Percentiles rank a stretch among this genome's conserved stretches.
phyloP scores from a whole-genome alignment of 2,329 filamentous ascomycete species.

The Fusarium solani-melongenae region DNA sequence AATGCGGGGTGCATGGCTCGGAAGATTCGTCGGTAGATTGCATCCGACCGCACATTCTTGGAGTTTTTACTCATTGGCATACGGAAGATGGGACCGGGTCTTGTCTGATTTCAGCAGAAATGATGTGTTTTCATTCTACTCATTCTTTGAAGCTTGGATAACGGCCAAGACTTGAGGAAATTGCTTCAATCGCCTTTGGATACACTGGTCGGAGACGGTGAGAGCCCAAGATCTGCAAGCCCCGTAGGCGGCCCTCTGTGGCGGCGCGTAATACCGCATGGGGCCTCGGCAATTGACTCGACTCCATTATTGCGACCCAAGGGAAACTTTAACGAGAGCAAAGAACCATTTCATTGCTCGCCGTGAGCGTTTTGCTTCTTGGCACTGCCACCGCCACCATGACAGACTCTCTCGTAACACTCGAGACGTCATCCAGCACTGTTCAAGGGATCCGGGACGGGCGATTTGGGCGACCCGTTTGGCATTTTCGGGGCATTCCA shows the following conservation, averaged over 20 bases:
- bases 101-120: background rate
- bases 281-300: background rate
- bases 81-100: background rate
- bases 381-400: background rate
- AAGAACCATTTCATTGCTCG: background rate
- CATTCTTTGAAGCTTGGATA: background rate
- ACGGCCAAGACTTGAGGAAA: background rate
- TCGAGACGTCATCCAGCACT: background rate
- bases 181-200: background rate
- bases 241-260: background rate
- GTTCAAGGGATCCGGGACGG: slow-evolving; percentile 4
- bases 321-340: background rate
- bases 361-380: background rate
- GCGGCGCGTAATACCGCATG: background rate
- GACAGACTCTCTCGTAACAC: background rate
- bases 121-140: background rate
- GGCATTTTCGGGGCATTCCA: slow-evolving; percentile 20
- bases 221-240: background rate
- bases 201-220: background rate
- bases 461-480: slow-evolving; percentile 1
- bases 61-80: background rate
- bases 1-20: background rate
- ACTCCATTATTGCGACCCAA: background rate
- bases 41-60: background rate
- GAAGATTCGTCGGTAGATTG: background rate